phyloP scores from a whole-genome alignment of 2,329 filamentous ascomycete genomes.

The Phaeosphaeria sp. region DNA sequence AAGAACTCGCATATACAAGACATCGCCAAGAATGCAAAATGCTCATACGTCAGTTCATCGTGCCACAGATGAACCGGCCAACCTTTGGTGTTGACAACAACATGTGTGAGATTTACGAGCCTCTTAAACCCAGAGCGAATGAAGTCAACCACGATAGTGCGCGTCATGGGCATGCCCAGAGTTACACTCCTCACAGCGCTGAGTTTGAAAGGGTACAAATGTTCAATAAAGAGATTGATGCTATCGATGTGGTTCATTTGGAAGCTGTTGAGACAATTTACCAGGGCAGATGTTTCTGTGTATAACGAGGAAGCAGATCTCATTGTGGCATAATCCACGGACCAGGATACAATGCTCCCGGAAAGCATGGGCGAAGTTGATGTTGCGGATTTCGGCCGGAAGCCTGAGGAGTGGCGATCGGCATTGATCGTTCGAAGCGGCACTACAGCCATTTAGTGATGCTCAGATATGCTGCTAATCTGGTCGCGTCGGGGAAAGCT shows the following conservation, averaged over 20 bases:
- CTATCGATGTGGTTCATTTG: background rate
- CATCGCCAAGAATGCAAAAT: background rate
- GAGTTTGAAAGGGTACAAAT: background rate
- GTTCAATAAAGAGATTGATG: background rate
- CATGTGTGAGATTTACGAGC: background rate
- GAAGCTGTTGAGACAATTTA: background rate
- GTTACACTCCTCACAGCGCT: background rate
- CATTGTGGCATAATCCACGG: background rate
- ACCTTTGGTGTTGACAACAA: background rate
- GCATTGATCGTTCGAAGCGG: background rate
- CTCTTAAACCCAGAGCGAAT: background rate
- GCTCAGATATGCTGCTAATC: background rate
- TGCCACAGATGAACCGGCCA: background rate
- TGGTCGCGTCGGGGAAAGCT: background rate
- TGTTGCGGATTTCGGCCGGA: slow-evolving; percentile 2
- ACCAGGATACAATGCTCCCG: background rate
- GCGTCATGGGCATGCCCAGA: background rate
- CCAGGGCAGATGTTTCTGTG: background rate
- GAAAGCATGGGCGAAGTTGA: background rate
- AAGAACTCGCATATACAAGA: background rate
- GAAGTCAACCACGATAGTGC: background rate
- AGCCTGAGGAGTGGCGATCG: slow-evolving; percentile 1
- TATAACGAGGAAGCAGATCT: background rate
- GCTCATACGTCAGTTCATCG: background rate
- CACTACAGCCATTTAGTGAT: background rate